These are phyloP conservation scores for Peronospora destructor DNA, from an alignment of 352 stramenopile species.

Conservation along the genomic window DNA sequence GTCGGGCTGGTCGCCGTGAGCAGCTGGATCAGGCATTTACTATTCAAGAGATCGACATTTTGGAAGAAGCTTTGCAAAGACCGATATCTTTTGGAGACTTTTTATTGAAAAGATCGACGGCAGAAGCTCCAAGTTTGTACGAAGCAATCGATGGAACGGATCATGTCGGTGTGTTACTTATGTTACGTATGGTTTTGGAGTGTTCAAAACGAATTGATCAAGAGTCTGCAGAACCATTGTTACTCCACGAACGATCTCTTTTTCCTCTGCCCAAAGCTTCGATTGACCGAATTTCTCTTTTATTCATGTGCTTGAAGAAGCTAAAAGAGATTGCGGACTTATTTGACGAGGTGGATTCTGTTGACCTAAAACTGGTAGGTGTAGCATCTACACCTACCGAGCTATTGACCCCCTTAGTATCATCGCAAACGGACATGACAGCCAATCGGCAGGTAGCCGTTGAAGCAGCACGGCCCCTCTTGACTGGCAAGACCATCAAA, in stretches of 20 bases:
- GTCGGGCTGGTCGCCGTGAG: conserved; percentile 33
- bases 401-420: conserved; percentile 30
- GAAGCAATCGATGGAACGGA: conserved; percentile 52
- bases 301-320: conserved; percentile 79
- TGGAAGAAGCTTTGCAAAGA: conserved; percentile 57
- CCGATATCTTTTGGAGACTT: conserved; percentile 51
- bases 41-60: conserved; percentile 42
- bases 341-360: conserved; percentile 3
- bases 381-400: conserved; percentile 29
- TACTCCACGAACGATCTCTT: conserved; percentile 11
- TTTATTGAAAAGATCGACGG: conserved; percentile 25
- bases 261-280: conserved; percentile 51
- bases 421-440: conserved; percentile 8
- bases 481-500: conserved; percentile 60
- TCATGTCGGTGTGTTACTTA: conserved; percentile 61
- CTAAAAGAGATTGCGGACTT: conserved; percentile 44
- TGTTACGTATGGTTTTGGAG: conserved; percentile 67
- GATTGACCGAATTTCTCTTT: conserved; percentile 48
- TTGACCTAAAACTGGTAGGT: conserved; percentile 61
- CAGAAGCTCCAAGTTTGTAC: conserved; percentile 35
- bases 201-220: conserved; percentile 52
- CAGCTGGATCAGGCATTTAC: conserved; percentile 63
- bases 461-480: conserved; percentile 38
- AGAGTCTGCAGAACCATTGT: conserved; percentile 10
- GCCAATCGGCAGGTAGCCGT: conserved; percentile 30